Evolutionary conservation across 768 basidiomycete genomes (phyloP), one percentile per base, ranked within the genome.

Genomic region (Suillus alpinus): DNA sequence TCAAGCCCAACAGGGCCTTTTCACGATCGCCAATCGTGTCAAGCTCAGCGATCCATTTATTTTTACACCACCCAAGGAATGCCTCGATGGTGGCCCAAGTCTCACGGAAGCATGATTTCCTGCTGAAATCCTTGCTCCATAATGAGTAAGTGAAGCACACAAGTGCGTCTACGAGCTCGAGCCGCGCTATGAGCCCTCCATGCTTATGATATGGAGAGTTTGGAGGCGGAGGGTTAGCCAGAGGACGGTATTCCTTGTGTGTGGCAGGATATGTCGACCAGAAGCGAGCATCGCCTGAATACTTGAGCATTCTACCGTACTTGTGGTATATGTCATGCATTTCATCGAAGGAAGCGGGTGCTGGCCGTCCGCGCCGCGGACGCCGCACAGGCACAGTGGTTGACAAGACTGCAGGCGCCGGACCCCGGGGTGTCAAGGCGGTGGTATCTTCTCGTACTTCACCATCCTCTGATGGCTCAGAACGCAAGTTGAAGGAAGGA

Each of bases 91-190:
- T 89, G 13, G 75, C 69, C 90, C 90, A 92, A 18, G 85, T 85
- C 56, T 83, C 81, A 46, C 76, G 78, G 67, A 78, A 80, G 71
- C 89, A 91, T 7, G 73, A 67, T 60, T 80, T 80, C 60, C 79
- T 78, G 65, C 77, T 72, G 67, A 86, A 84, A 62, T 92, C 91
- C 67, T 82, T 86, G 73, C 83, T 86, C 92, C 92, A 95, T 65
- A 91, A 80, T 5, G 89, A 83, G 69, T 92, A 95, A 4, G 89
- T 85, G 75, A 94, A 94, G 75, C 88, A 89, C 46, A 94, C 78
- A 59, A 94, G 81, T 46, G 92, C 88, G 73, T 94, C 91, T 43
- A 92, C 75, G 51, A 91, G 86, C 71, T 93, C 92, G 20, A 93
- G 80, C 29, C 89, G 83, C 32, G 89, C 88, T 68, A 93, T 88